Evolutionary conservation across 805 yeast species (phyloP), one percentile per base, ranked within the genome.

Genomic region (Teunomyces aglyptinius): DNA sequence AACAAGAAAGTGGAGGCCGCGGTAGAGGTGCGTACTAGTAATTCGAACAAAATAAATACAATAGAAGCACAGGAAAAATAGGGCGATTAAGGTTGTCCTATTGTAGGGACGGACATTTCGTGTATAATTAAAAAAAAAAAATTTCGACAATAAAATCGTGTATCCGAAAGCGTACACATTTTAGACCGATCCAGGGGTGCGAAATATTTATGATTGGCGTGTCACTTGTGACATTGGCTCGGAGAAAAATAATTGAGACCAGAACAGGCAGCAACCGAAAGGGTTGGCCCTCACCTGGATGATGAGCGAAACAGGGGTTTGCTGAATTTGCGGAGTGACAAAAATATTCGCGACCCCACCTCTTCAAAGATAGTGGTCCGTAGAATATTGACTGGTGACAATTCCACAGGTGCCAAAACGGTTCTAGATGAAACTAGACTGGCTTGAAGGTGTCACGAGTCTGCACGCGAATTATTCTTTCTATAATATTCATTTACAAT

Each of bases 21-120:
- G 91, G 89, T 45, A 80, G 85, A 70, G 90, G 90, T 56, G 81
- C 87, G 59, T 67, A 54, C 50, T 13, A 29, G 42, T 35, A 36
- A 13, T 7, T 13, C 24, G 18, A 35, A 34, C 10, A 16, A 13
- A 13, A n/a, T 10, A 31, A 12, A 27, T 20, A 18, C 15, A 29
- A 24, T 22, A 15, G 29, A 44, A 20, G 29, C 18, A 36, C 18
- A n/a, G 38, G 22, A 34, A 34, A 34, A 8, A n/a, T 18, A 18
- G 34, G 26, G 26, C 26, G 26, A 31, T 13, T 31, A 31, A 31
- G 16, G 33, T 31, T 31, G 13, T 31, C 10, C 33, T 13, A 13
- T 15, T 7, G 33, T 31, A 7, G 33, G 8, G 11, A 19, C 24
- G 26, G 18, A 31, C 8, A 15, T 31, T 12, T 7, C 33, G 33